Evolutionary conservation across 345 rosid genomes (phyloP), one percentile per base, ranked within the genome.

Genomic region (Anacardium occidentale): DNA sequence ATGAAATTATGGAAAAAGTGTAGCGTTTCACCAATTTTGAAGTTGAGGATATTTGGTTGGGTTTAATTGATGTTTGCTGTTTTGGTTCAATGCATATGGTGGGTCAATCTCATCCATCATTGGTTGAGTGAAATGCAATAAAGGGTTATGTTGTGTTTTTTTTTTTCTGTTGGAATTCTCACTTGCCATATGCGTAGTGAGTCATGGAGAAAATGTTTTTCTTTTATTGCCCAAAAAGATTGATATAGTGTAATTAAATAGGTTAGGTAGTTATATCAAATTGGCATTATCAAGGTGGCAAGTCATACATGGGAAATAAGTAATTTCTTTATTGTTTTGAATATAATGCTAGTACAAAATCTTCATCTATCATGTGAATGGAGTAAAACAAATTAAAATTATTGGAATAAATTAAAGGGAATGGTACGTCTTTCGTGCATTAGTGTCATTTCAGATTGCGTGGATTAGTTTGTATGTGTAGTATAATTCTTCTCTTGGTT

Each of bases 111-210:
- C 32, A 68, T 32, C 32, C n/a, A 20, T 48, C 8, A 10, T 40
- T 42, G 72, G 62, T 55, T 20, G 71, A 21, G 54, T 57, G 64
- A 37, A 64, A 42, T 42, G 40, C 64, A 56, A 69, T 57, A 26
- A 47, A 22, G 17, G 53, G 32, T 29, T 29, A 21, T 51, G 51
- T 29, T 29, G 11, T 4, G 26, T 40, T 62, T 12, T 62, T 10
- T 0, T 62, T 21, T 4, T 4, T 37, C 42, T 37, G 42, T 37
- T 45, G 21, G 20, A 20, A 18, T 64, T 64, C 6, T 64, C 25
- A 48, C 54, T 48, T 47, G 8, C 15, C 22, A 64, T n/a, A 8
- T 0, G 47, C 13, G 10, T 47, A 12, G 7, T 62, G 25, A 40
- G 50, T 2, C 10, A 37, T 40, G 22, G 29, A 22, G 8, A 14